These are phyloP conservation scores for Penicillium waksmanii DNA, from an alignment of 495 filamentous ascomycete genomes.

Conservation along the genomic window DNA sequence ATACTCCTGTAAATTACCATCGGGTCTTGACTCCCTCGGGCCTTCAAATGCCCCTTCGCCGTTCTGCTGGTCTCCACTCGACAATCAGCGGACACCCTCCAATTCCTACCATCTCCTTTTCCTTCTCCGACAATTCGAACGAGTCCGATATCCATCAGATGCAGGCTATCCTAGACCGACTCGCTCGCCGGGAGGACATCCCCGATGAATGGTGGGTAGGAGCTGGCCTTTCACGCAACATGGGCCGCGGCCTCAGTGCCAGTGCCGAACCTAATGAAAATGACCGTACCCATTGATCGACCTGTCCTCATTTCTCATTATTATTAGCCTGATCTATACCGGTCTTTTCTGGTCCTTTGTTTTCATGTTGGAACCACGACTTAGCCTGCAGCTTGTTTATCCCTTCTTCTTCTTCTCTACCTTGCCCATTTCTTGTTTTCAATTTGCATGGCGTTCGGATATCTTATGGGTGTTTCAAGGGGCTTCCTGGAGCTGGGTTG, in stretches of 20 bases:
- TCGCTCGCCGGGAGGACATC: constrained; percentile 69
- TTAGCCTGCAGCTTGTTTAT: neutral
- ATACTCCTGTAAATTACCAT: constrained; percentile 20
- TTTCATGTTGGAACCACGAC: neutral
- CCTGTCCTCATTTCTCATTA: neutral
- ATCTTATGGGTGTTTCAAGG: neutral
- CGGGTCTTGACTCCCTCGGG: constrained; percentile 13
- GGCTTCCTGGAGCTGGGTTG: neutral
- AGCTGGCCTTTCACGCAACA: constrained; percentile 66
- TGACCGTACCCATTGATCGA: constrained; percentile 19
- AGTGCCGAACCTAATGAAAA: constrained; percentile 28
- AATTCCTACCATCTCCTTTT: constrained; percentile 41
- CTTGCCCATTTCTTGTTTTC: neutral
- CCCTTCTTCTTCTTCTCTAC: neutral
- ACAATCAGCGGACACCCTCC: constrained; percentile 46
- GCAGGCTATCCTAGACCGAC: constrained; percentile 67
- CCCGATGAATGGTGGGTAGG: constrained; percentile 79
- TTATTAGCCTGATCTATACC: neutral
- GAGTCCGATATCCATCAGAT: constrained; percentile 60
- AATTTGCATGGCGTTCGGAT: constrained; percentile 4
- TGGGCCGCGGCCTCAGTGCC: constrained; percentile 36
- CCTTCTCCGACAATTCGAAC: constrained; percentile 35
- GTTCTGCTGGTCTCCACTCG: constrained; percentile 35
- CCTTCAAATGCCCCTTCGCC: constrained; percentile 28
- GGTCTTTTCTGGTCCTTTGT: neutral